These are phyloP conservation scores for Colletotrichum gigasporum DNA, from an alignment of 2,329 filamentous ascomycete species.

Conservation along the genomic window DNA sequence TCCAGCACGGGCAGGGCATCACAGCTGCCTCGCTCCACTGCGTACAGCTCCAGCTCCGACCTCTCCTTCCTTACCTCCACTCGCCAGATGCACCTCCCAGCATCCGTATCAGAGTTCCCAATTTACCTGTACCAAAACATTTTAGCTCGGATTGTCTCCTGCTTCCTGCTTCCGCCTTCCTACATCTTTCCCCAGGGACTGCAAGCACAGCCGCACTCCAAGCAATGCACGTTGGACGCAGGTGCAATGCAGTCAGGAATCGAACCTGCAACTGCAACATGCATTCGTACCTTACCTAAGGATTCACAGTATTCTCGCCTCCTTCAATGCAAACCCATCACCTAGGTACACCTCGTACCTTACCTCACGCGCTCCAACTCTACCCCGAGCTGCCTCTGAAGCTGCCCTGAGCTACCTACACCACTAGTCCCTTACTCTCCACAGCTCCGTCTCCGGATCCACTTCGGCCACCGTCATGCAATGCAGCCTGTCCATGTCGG, in stretches of 20 bases:
- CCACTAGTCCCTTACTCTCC: too few relatives aligned
- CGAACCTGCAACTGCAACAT: neutral
- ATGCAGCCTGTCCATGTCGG: constrained; percentile 19
- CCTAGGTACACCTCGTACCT: neutral
- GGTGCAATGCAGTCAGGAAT: constrained; percentile 9
- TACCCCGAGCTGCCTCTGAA: too few relatives aligned
- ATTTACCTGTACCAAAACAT: neutral
- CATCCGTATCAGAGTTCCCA: neutral
- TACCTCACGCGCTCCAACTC: neutral
- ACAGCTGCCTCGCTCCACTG: too few relatives aligned
- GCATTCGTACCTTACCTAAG: constrained; percentile 8
- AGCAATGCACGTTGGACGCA: constrained; percentile 3
- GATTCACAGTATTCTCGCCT: neutral
- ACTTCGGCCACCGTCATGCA: constrained; percentile 3
- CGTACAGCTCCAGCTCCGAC: too few relatives aligned
- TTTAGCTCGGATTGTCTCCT: constrained; percentile 20
- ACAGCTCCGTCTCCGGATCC: neutral
- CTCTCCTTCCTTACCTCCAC: too few relatives aligned
- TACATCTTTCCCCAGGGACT: constrained; percentile 19
- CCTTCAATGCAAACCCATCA: neutral
- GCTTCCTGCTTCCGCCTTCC: neutral
- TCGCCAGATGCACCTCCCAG: neutral
- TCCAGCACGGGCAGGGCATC: too few relatives aligned
- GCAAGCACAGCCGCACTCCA: constrained; percentile 16
- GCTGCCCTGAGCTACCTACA: too few relatives aligned